Percentiles rank a stretch among this genome's conserved stretches.
Evolutionary conservation across 192 early-diverging fungal species (phyloP).

Genomic region (Coemansia reversa): DNA sequence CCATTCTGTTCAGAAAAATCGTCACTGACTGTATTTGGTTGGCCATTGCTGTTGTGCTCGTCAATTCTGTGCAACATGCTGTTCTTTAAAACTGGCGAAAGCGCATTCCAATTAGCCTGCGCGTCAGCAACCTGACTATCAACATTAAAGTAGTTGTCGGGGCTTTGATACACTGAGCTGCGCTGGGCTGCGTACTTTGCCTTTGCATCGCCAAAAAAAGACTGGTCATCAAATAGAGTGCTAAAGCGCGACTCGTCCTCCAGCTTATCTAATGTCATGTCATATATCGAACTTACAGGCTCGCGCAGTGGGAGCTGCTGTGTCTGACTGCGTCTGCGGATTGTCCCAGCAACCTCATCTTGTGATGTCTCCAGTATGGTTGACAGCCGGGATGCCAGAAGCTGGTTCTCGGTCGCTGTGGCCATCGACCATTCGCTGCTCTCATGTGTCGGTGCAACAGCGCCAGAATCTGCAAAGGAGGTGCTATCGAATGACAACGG

Average conservation of each 20-base stretch:
- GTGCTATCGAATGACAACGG: not conserved
- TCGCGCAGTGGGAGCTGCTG: conserved; percentile 4
- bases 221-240: conserved; percentile 42
- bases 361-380: conserved; percentile 38
- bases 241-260: conserved; percentile 41
- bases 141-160: conserved; percentile 15
- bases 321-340: not conserved
- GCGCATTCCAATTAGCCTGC: conserved; percentile 16
- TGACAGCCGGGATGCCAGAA: conserved; percentile 27
- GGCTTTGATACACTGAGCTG: conserved; percentile 48
- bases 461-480: too few relatives aligned
- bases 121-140: conserved; percentile 3
- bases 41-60: conserved; percentile 3
- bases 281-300: conserved; percentile 34
- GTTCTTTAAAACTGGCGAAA: conserved; percentile 11
- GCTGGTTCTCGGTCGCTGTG: conserved; percentile 4
- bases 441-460: not conserved
- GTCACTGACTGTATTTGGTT: not conserved
- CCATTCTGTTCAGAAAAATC: not conserved
- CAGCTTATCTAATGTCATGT: conserved; percentile 51
- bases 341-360: conserved; percentile 3
- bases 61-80: conserved; percentile 21
- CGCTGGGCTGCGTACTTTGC: conserved; percentile 47
- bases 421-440: not conserved
- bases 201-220: conserved; percentile 42